Base-by-base conservation (phyloP, 495 filamentous ascomycete genomes). In the Oidiodendron maius region DNA sequence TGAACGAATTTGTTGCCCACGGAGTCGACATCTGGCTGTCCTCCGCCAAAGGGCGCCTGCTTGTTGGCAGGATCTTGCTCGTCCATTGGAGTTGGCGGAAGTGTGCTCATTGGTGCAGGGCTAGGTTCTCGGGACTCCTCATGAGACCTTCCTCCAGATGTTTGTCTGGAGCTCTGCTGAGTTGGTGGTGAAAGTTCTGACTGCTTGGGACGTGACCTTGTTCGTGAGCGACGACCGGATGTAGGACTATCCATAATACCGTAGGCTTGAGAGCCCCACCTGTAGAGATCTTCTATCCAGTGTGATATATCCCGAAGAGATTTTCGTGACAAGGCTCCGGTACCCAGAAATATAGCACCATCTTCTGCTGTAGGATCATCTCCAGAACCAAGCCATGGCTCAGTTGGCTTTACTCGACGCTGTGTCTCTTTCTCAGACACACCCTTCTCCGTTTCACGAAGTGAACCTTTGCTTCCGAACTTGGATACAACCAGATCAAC, bases 281-380 rank as follows among this genome's bases (percentile, higher is more conserved):
- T 78, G 58, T 88, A 93, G 9, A 95, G 69, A 63, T 81, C 82
- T 62, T 93, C 84, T 75, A 89, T 83, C 91, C 91, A 96, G 25
- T 78, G 74, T 6, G 83, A 82, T 8, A 95, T 59, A 38, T 77
- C 72, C 16, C 78, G 70, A 15, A 95, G 50, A 3, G 85, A 87
- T 8, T 67, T 61, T 44, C 82, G 73, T 13, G 78, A 78, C 18
- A 95, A 60, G 4, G 78, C 72, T 2, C 87, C 86, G 2, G 83
- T 66, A 1, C 91, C 90, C 11, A 88, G 74, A 61, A 96, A 96
- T 8, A 96, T 72, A 3, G 87, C 76, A 18, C 91, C 91, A 64
- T 95, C 90, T 40, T 83, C 76, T 6, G 82, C 76, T 0, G 71
- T 70, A n/a, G 84, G 77, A 52, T 78, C 70, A 28, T 62, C 61